A percentile compares a stretch with the other conserved stretches of the same genome.
Evolutionary conservation across 805 yeast species (phyloP).

Genomic region (Schizosaccharomyces octosporus): DNA sequence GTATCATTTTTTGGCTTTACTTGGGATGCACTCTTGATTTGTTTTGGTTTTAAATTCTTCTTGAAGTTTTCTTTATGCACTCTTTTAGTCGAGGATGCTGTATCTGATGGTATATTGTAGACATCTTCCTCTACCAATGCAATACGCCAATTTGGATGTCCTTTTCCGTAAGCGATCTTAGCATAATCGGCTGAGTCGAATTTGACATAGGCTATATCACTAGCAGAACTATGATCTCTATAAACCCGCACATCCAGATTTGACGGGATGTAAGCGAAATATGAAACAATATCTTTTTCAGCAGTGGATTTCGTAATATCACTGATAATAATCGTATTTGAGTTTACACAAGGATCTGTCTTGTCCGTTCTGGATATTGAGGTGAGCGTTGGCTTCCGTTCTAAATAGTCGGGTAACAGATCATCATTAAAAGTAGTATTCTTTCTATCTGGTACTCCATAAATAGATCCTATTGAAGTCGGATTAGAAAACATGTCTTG

Average conservation of each 20-base stretch:
- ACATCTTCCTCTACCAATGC: conserved; percentile 2
- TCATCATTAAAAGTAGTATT: too few species aligned
- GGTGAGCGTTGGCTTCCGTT: not conserved
- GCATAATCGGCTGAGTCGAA: not conserved
- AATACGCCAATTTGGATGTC: not conserved
- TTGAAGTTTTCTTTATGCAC: not conserved
- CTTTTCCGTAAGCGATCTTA: not conserved
- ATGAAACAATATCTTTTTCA: not conserved
- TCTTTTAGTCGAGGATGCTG: not conserved
- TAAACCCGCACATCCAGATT: not conserved
- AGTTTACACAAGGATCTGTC: not conserved
- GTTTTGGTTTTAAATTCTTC: not conserved
- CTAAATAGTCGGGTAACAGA: too few species aligned
- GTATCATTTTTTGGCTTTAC: not conserved
- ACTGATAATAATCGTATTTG: not conserved
- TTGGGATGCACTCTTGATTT: not conserved
- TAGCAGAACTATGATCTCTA: not conserved
- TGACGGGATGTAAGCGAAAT: not conserved
- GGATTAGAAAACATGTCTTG: too few species aligned
- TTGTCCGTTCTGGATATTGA: not conserved
- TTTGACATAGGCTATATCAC: not conserved
- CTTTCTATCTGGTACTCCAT: too few species aligned
- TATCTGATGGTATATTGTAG: not conserved
- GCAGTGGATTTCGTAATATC: not conserved
- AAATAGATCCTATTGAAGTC: too few species aligned